Conservation (phyloP, 805 yeast species). For the Wickerhamiella siamensis region DNA sequence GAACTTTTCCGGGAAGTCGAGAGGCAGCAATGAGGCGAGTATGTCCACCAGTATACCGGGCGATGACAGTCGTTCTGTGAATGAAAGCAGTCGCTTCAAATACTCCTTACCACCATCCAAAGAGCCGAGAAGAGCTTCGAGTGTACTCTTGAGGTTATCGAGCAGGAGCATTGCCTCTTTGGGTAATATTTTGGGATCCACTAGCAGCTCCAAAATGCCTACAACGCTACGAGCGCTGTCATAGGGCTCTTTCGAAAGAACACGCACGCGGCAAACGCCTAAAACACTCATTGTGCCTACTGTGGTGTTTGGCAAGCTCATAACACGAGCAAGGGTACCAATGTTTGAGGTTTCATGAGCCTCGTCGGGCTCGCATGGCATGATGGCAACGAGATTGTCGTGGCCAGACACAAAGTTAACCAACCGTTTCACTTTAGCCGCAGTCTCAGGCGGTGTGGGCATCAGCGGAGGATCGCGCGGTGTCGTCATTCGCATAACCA, state of each 20-base stretch:
- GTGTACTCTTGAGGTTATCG: constrained; percentile 10
- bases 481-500: constrained; percentile 7
- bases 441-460: background rate
- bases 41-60: constrained; percentile 25
- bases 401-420: background rate
- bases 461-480: background rate
- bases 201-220: constrained; percentile 2
- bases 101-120: constrained; percentile 7
- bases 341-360: constrained; percentile 3
- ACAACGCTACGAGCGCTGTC: background rate
- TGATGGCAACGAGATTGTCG: constrained; percentile 7
- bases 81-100: constrained; percentile 13
- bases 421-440: background rate
- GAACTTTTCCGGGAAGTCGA: constrained; percentile 21
- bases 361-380: constrained; percentile 3
- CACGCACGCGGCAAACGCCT: constrained; percentile 12
- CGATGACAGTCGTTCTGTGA: constrained; percentile 14
- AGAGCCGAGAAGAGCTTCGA: constrained; percentile 8
- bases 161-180: constrained; percentile 3
- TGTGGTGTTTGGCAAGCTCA: background rate
- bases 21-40: constrained; percentile 24
- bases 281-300: constrained; percentile 3
- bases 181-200: constrained; percentile 1
- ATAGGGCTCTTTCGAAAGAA: constrained; percentile 1
- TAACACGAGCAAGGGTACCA: constrained; percentile 17